Evolutionary conservation across 176 grass and related monocot species (phyloP).

Genomic region (Chrysopogon serrulatus): DNA sequence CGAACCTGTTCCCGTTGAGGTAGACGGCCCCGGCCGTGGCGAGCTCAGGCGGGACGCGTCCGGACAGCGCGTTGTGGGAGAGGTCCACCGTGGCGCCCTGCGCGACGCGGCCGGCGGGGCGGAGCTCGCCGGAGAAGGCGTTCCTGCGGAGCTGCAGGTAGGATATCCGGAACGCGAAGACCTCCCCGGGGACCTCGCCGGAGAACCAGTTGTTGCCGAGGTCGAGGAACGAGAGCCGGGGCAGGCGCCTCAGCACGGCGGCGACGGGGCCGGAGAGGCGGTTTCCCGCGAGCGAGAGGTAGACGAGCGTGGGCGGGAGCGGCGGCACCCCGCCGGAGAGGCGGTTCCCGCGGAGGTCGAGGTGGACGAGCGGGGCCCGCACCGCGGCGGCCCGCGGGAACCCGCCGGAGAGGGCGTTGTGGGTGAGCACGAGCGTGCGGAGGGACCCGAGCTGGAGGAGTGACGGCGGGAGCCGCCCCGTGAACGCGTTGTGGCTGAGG

Average conservation of each 20-base stretch:
- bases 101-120: slow-evolving; percentile 19
- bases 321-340: slow-evolving; percentile 35
- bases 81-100: slow-evolving; percentile 69
- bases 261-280: slow-evolving; percentile 57
- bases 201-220: slow-evolving; percentile 68
- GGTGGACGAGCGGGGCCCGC: slow-evolving; percentile 45
- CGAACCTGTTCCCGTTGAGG: slow-evolving; percentile 64
- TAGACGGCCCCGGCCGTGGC: slow-evolving; percentile 46
- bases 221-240: slow-evolving; percentile 55
- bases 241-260: slow-evolving; percentile 26
- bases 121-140: slow-evolving; percentile 62
- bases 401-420: slow-evolving; percentile 48
- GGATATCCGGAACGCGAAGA: slow-evolving; percentile 51
- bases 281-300: slow-evolving; percentile 69
- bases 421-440: slow-evolving; percentile 56
- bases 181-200: slow-evolving; percentile 47
- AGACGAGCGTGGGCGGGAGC: slow-evolving; percentile 55
- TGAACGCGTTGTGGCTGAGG: slow-evolving; percentile 58
- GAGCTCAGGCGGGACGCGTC: slow-evolving; percentile 57
- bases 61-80: slow-evolving; percentile 67
- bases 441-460: slow-evolving; percentile 35
- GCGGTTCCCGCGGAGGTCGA: slow-evolving; percentile 58
- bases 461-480: slow-evolving; percentile 35
- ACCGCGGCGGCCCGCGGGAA: slow-evolving; percentile 12
- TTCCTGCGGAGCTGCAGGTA: slow-evolving; percentile 77